Evolutionary conservation across 768 basidiomycete genomes (phyloP).

Genomic region (Bullera alba): DNA sequence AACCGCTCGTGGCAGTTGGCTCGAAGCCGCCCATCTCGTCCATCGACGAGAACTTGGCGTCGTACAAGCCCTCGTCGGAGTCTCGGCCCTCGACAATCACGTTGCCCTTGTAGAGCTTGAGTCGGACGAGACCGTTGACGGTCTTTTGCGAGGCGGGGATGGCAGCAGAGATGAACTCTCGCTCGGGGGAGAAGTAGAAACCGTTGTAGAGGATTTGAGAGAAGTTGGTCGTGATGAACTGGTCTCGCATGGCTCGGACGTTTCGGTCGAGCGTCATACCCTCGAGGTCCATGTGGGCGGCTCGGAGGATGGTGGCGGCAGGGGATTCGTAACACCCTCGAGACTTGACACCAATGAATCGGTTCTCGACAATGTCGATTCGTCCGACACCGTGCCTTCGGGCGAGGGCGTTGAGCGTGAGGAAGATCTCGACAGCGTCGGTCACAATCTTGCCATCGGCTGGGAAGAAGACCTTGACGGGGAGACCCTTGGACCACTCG

Average conservation of each 20-base stretch:
- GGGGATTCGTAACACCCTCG: constrained; percentile 99
- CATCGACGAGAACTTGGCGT: constrained; percentile 93
- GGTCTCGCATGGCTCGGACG: constrained; percentile 86
- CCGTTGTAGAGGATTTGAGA: constrained; percentile 94
- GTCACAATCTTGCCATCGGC: constrained; percentile 58
- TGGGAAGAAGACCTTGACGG: constrained; percentile 65
- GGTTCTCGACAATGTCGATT: constrained; percentile 98
- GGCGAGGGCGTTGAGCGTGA: constrained; percentile 79
- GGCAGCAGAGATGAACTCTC: constrained; percentile 84
- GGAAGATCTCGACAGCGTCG: constrained; percentile 92
- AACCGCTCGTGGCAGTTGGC: constrained; percentile 88
- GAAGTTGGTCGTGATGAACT: constrained; percentile 85
- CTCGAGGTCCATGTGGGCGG: constrained; percentile 91
- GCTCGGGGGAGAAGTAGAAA: constrained; percentile 98
- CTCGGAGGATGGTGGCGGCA: constrained; percentile 89
- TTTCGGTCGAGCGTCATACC: constrained; percentile 97
- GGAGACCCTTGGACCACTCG: constrained; percentile 80
- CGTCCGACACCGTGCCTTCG: constrained; percentile 93
- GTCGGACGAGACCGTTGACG: constrained; percentile 83
- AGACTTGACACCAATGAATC: constrained; percentile 98
- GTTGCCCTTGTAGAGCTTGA: constrained; percentile 95
- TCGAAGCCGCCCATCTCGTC: constrained; percentile 98
- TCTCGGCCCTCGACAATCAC: constrained; percentile 85
- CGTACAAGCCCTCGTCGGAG: constrained; percentile 85
- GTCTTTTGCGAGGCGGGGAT: constrained; percentile 93